Base-by-base conservation (phyloP, 176 grass and related monocot genomes). In the Eragrostis nindensis region DNA sequence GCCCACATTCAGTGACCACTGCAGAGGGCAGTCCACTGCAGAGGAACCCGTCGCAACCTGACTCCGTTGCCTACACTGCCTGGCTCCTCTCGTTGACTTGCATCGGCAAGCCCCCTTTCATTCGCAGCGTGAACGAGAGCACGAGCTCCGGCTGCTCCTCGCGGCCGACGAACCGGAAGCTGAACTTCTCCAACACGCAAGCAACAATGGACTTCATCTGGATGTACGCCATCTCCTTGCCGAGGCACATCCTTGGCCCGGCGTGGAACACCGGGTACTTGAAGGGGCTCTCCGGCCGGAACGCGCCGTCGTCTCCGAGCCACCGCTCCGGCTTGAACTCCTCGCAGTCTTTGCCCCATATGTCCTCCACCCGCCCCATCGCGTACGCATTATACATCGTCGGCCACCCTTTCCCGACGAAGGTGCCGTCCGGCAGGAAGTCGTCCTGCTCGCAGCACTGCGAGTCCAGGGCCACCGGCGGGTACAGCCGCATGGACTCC, bases 161-260 rank as follows among this genome's bases (percentile, higher is more conserved):
- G 4, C 32, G 32, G 32, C 32, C 32, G 32, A 36, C 32, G 32
- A 36, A 36, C 32, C 4, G 32, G 32, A 36, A 36, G 32, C 32
- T 36, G 32, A 36, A 36, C 4, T 1, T 36, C 32, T 36, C 32
- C 1, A 36, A 36, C 32, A 36, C 32, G 32, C 32, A 36, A 36
- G 32, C 32, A 4, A 36, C 32, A 4, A 36, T 4, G 32, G 32
- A 36, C 32, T 36, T 36, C 32, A 36, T 36, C 4, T 36, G 32
- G 32, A 36, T 36, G 32, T 61, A 65, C 6, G 85, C 85, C 85
- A 87, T 87, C 19, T 87, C 85, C 66, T 87, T 87, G 22, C 85
- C 85, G 43, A 87, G 80, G 55, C 85, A 87, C 77, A 62, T 81
- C 73, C 85, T 87, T 7, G 85, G 85, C 13, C 85, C 85, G 0